Conservation (phyloP, 306 rosid genomes). For the Spatholobus suberectus region DNA sequence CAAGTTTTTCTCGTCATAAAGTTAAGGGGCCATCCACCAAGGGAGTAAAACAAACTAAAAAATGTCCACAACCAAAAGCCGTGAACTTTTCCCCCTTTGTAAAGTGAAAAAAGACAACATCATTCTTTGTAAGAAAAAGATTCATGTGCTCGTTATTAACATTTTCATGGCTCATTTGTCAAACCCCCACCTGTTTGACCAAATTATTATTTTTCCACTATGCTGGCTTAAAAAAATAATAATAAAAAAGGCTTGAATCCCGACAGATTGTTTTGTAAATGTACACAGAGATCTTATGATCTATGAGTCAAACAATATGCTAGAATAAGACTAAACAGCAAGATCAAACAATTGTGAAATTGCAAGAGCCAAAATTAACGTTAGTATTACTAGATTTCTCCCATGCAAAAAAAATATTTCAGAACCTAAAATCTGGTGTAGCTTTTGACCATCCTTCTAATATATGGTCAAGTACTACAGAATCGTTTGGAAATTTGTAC, state of each 20-base stretch:
- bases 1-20: constrained; percentile 36
- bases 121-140: constrained; percentile 57
- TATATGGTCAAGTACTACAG: not conserved
- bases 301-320: not conserved
- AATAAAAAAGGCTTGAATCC: not conserved
- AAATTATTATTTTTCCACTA: constrained; percentile 27
- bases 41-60: constrained; percentile 38
- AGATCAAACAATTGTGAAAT: not conserved
- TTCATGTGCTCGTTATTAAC: constrained; percentile 36
- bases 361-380: not conserved
- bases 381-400: not conserved
- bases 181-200: constrained; percentile 63
- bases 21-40: constrained; percentile 26
- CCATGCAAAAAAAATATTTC: not conserved
- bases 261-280: constrained; percentile 14
- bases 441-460: constrained; percentile 16
- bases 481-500: not conserved
- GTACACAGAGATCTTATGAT: not conserved
- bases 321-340: not conserved
- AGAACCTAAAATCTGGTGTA: not conserved
- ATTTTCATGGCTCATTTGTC: constrained; percentile 52
- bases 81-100: constrained; percentile 37
- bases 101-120: constrained; percentile 62
- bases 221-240: not conserved
- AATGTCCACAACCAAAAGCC: constrained; percentile 38